Evolutionary conservation across 1,284 basidiomycete genomes (phyloP), one percentile per base, ranked within the genome.

Genomic region (Pseudozyma sp.): DNA sequence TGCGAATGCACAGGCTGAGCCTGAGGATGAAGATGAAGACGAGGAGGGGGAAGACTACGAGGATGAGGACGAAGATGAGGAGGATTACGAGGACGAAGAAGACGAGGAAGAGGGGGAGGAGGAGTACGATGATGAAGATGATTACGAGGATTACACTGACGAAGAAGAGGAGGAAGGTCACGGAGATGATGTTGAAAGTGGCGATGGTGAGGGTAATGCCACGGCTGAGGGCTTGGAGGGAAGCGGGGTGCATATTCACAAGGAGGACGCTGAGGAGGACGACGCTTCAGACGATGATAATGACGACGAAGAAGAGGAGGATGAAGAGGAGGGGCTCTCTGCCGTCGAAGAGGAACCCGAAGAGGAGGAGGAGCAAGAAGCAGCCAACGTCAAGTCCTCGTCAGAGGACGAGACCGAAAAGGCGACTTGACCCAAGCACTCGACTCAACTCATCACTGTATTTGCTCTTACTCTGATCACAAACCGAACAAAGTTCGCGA

Each of bases 1-100:
- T 16, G 38, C 35, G 2, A 53, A 52, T 8, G 70, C 25, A 31
- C 25, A 31, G 25, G 25, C 25, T 31, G 3, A 31, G 25, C 6
- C 25, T 6, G 25, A 31, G 25, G 25, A 31, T 81, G 70, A 77
- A 50, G 68, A 77, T 3, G 61, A 36, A 4, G 68, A 59, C 13
- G 72, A 73, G 25, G 70, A 63, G 21, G 80, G 66, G 4, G 80
- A 73, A 38, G 74, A 70, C 1, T 54, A 70, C 2, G 52, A 66
- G 5, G 45, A 65, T 3, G 64, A 73, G 56, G 56, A 57, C n/a
- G 71, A 64, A 14, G 49, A 76, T 2, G 63, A 82, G 10, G 76
- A 78, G 5, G 52, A 77, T n/a, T 49, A 79, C 48, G 56, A 77
- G 31, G 78, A 81, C 18, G 65, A 83, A 44, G 70, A 80, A 49